phyloP scores from a whole-genome alignment of 257 asterid species.

The Salvia rosmarinus region DNA sequence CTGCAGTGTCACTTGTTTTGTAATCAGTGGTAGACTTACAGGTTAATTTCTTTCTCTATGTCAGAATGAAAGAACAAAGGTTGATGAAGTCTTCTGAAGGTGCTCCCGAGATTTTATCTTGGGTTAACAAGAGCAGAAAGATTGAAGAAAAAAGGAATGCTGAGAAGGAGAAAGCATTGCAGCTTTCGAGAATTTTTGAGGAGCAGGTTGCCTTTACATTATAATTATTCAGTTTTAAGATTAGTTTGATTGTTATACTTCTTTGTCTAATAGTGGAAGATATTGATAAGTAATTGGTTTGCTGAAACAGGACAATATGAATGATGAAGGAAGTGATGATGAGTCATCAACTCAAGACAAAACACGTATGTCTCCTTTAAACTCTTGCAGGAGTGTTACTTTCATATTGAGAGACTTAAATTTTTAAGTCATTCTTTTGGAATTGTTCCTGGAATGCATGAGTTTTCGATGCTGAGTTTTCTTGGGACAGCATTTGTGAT shows the following conservation, averaged over 20 bases:
- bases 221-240: constrained; percentile 21
- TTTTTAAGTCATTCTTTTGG: background rate
- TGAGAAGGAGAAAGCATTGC: constrained; percentile 77
- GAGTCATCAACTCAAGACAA: constrained; percentile 50
- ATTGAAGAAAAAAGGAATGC: constrained; percentile 73
- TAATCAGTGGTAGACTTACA: background rate
- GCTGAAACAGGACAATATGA: constrained; percentile 75
- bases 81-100: constrained; percentile 71
- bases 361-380: constrained; percentile 54
- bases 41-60: constrained; percentile 20
- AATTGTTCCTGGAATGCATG: constrained; percentile 13
- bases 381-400: too few relatives aligned
- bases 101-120: constrained; percentile 70
- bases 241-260: constrained; percentile 17
- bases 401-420: constrained; percentile 4
- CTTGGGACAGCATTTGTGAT: constrained; percentile 7
- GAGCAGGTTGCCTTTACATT: constrained; percentile 68
- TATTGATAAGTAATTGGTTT: constrained; percentile 22
- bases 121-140: constrained; percentile 87
- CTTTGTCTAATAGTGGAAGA: constrained; percentile 20
- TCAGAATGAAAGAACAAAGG: constrained; percentile 89
- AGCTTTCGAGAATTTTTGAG: constrained; percentile 82
- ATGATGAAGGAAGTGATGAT: constrained; percentile 77
- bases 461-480: constrained; percentile 6
- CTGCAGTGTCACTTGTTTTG: background rate